Evolutionary conservation across 1,139 yeast genomes (phyloP).

Genomic region (Lodderomyces parapsilosis): DNA sequence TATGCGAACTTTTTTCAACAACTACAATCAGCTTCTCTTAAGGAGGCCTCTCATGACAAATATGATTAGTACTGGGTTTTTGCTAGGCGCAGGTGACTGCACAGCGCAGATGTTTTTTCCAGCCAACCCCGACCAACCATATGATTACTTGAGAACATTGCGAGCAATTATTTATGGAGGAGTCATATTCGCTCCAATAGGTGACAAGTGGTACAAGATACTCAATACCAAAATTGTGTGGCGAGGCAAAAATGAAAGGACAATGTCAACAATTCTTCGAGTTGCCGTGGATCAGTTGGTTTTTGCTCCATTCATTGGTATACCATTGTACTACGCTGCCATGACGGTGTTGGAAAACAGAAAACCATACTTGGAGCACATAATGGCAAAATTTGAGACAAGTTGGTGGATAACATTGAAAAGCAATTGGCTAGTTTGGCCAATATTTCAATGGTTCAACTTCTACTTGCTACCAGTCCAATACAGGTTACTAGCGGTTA

Average conservation of each 20-base stretch:
- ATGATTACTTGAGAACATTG: constrained; percentile 30
- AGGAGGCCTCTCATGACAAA: constrained; percentile 37
- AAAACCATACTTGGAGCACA: constrained; percentile 23
- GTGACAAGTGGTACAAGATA: constrained; percentile 40
- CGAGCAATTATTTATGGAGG: constrained; percentile 40
- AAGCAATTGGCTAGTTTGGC: constrained; percentile 88
- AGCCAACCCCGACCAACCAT: constrained; percentile 17
- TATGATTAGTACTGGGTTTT: constrained; percentile 37
- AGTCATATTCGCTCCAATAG: constrained; percentile 42
- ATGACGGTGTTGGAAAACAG: constrained; percentile 64
- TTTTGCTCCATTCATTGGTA: constrained; percentile 72
- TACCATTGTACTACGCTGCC: constrained; percentile 64
- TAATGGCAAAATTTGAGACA: constrained; percentile 37
- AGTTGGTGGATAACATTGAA: constrained; percentile 61
- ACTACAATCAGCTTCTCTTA: constrained; percentile 29
- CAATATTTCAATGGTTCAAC: constrained; percentile 71
- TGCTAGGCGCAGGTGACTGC: constrained; percentile 43
- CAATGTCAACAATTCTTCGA: constrained; percentile 35
- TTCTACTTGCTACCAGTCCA: constrained; percentile 71
- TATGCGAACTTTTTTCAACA: constrained; percentile 17
- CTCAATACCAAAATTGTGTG: constrained; percentile 21
- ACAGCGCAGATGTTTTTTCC: constrained; percentile 36
- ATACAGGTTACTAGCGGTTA: constrained; percentile 66
- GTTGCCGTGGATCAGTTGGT: constrained; percentile 70
- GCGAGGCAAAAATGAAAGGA: constrained; percentile 11